Evolutionary conservation across 2,329 filamentous ascomycete species (phyloP).

Genomic region (Verticillium dahliae): DNA sequence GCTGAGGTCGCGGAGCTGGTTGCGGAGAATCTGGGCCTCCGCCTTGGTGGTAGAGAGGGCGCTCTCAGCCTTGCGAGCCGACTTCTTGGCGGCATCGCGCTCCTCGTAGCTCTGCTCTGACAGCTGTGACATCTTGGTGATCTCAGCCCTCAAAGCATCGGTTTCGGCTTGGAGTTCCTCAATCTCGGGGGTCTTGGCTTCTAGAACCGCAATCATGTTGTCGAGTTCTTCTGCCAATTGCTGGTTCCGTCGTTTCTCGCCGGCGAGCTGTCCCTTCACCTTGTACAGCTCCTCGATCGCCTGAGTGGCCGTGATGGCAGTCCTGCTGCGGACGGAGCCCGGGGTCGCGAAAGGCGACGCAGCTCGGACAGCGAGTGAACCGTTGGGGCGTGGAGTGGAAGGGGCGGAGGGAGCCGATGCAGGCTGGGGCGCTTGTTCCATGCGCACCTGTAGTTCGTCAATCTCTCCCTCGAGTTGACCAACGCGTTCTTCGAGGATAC

Average conservation of each 20-base stretch:
- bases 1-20: constrained; percentile 83
- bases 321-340: constrained; percentile 49
- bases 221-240: constrained; percentile 73
- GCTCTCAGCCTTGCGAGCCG: constrained; percentile 71
- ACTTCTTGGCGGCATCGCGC: constrained; percentile 71
- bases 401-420: constrained; percentile 35
- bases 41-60: constrained; percentile 56
- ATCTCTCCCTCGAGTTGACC: constrained; percentile 46
- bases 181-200: constrained; percentile 81
- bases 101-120: constrained; percentile 77
- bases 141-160: constrained; percentile 70
- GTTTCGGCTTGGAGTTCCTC: constrained; percentile 80
- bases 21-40: constrained; percentile 73
- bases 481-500: constrained; percentile 39
- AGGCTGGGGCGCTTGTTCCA: constrained; percentile 33
- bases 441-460: constrained; percentile 43
- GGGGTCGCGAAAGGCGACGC: constrained; percentile 58
- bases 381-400: constrained; percentile 56
- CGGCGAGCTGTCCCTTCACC: constrained; percentile 65
- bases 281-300: constrained; percentile 59
- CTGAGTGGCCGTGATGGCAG: constrained; percentile 52
- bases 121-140: constrained; percentile 77
- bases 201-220: constrained; percentile 77
- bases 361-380: constrained; percentile 43
- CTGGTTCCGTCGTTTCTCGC: constrained; percentile 67